Conservation (phyloP, 164 flowering plant genomes). For the Piper betle region DNA sequence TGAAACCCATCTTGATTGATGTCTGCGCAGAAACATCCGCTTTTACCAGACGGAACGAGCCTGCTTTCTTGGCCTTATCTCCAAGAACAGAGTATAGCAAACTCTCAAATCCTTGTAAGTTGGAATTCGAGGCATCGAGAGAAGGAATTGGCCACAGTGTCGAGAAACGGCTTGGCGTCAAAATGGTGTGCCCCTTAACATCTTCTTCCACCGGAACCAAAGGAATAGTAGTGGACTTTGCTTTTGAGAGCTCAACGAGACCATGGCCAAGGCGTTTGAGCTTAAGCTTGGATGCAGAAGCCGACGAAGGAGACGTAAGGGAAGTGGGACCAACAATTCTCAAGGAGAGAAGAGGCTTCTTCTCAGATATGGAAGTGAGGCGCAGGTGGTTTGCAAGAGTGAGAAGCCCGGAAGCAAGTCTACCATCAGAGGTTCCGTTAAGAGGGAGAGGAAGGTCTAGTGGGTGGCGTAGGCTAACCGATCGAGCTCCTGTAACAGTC, state of each 20-base stretch:
- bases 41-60: conserved; percentile 62
- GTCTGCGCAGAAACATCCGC: conserved; percentile 91
- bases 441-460: conserved; percentile 76
- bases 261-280: conserved; percentile 92
- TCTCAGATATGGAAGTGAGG: conserved; percentile 31
- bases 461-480: conserved; percentile 88
- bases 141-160: conserved; percentile 84
- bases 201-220: conserved; percentile 11
- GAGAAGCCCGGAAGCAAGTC: conserved; percentile 62
- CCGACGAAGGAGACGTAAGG: conserved; percentile 49
- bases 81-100: conserved; percentile 59
- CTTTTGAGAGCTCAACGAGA: conserved; percentile 66
- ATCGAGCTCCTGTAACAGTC: conserved; percentile 87
- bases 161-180: conserved; percentile 45
- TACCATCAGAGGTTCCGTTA: conserved; percentile 25
- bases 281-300: conserved; percentile 54
- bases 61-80: conserved; percentile 42
- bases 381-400: conserved; percentile 67
- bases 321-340: conserved; percentile 37
- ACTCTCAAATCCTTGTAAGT: conserved; percentile 63
- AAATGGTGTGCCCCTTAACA: conserved; percentile 27
- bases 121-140: conserved; percentile 57
- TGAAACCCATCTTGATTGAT: conserved; percentile 64
- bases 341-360: conserved; percentile 9
- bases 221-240: conserved; percentile 12